These are phyloP conservation scores for Salvia splendens DNA, from an alignment of 257 asterid species.

Conservation along the genomic window DNA sequence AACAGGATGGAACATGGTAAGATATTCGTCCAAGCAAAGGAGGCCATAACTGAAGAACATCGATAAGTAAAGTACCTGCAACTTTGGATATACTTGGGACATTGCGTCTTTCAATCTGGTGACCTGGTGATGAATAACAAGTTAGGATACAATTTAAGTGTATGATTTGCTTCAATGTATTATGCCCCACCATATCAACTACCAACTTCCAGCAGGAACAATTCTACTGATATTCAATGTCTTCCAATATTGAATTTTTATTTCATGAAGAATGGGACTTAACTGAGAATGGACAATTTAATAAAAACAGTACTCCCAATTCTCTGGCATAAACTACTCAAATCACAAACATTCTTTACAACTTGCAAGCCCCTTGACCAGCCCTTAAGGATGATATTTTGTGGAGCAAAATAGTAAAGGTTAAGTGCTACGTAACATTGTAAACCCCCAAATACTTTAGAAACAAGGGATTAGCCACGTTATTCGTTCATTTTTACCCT, in stretches of 20 bases:
- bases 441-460: neutral
- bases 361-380: neutral
- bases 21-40: neutral
- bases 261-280: neutral
- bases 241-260: neutral
- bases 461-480: neutral
- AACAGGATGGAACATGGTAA: constrained; percentile 21
- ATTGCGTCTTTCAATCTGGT: constrained; percentile 82
- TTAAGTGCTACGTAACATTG: neutral
- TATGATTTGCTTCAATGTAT: neutral
- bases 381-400: neutral
- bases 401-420: neutral
- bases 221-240: constrained; percentile 5
- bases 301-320: neutral
- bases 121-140: constrained; percentile 48
- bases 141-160: constrained; percentile 16
- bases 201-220: neutral
- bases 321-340: constrained; percentile 9
- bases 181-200: neutral
- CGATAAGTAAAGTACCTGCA: constrained; percentile 58
- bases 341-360: neutral
- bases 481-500: neutral
- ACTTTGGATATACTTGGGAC: constrained; percentile 76
- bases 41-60: neutral
- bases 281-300: neutral